Evolutionary conservation across 2,329 filamentous ascomycete genomes (phyloP), one percentile per base, ranked within the genome.

Genomic region (Arthrinium puccinioides): DNA sequence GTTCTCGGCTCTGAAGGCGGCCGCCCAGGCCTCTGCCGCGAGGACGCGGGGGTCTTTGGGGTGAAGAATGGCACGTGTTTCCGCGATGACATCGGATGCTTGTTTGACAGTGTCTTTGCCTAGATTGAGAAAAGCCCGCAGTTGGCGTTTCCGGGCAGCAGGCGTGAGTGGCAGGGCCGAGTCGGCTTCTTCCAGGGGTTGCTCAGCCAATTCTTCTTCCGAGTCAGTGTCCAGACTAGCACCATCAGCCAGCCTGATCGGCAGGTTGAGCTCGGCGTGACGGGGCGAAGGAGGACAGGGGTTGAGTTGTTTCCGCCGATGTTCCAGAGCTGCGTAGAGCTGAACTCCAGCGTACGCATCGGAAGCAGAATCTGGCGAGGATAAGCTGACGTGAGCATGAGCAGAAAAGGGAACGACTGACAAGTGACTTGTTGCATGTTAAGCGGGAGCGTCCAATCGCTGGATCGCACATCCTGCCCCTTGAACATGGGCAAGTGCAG

Each of bases 271-370:
- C 52, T 94, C 88, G 4, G 75, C 79, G 48, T 78, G 72, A 13
- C 72, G 69, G 1, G 88, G 87, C 6, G 75, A 67, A 4, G 84
- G 83, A 5, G 89, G 89, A 3, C 64, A 71, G 2, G 87, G 87
- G 10, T 75, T 60, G 43, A 95, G 65, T 6, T 66, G 63, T 47
- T 75, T 67, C 13, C 89, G 72, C 49, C 83, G 76, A 34, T 74
- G 62, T 40, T 96, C 82, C 30, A 95, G 64, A 1, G 73, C 70
- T 42, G 86, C 68, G 51, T 78, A 94, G 2, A 96, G 64, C 39
- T 86, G 82, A 9, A 84, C 61, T 29, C 80, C 76, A 41, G 84
- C 87, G 54, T 95, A 96, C 0, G 87, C 83, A 56, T 94, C 87
- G 1, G 85, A 81, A 10, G 87, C 87, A 9, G 86, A 79, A 58